Base-by-base conservation (phyloP, 2,329 filamentous ascomycete species). In the Fusarium longipes region DNA sequence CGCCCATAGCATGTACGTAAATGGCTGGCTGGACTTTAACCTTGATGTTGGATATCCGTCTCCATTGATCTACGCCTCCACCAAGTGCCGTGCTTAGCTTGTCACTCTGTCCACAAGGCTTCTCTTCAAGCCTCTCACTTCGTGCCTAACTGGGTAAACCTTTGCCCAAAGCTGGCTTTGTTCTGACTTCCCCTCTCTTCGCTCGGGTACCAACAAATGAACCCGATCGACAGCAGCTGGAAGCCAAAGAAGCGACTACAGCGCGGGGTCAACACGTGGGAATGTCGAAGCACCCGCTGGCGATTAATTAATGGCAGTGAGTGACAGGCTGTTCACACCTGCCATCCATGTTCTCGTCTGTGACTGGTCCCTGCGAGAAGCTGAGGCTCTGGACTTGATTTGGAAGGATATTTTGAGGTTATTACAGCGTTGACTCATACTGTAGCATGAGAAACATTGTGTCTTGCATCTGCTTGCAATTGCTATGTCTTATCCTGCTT, bases 31-130 rank as follows among this genome's bases (percentile, higher is more conserved):
- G 27, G 43, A 18, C 43, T 20, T 32, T 32, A 17, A 45, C 30
- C 14, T 32, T 24, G n/a, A 48, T 30, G 45, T 36, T 48, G 45
- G 32, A 36, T 48, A 48, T 48, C 29, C 15, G 45, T 36, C 67
- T 59, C 65, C 65, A 55, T 68, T 65, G 65, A 68, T 68, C 65
- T 68, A 62, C 65, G 35, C 65, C 65, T 67, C 65, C 65, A 57
- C 64, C 61, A 64, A 61, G 59, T 68, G 65, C 65, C 65, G 60
- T 56, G 54, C 57, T 65, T 57, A 61, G 61, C 39, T 49, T 45
- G 47, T 47, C 45, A 27, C 30, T 30, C n/a, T 12, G 22, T 20
- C 30, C 39, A 45, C 39, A 32, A 38, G 12, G 25, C 49, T 24
- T n/a, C 36, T 50, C 50, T 49, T 18, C 40, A 40, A 24, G 15